Conservation (phyloP, 306 rosid genomes). For the Morella rubra region DNA sequence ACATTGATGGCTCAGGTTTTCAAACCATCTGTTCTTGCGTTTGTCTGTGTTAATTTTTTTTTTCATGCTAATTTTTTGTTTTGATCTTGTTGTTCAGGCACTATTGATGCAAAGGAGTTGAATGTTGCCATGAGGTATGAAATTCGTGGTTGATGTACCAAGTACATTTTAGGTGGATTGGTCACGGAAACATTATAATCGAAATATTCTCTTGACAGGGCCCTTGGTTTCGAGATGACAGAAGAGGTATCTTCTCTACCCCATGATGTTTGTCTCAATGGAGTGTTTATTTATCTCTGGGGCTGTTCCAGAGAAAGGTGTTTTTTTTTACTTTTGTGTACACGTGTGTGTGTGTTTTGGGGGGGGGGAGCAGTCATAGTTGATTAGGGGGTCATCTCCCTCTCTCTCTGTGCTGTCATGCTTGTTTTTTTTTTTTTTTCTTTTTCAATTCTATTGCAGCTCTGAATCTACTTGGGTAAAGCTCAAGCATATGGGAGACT, state of each 20-base stretch:
- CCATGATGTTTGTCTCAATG: background rate
- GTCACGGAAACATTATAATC: conserved; percentile 11
- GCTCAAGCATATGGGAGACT: conserved; percentile 2
- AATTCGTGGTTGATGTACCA: conserved; percentile 7
- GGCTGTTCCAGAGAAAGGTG: background rate
- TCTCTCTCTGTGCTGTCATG: background rate
- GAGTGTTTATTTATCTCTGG: background rate
- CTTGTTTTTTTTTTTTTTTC: background rate
- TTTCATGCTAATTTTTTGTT: no score
- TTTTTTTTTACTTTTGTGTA: no score
- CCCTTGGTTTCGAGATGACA: conserved; percentile 98
- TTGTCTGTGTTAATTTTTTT: no score
- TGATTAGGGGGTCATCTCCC: background rate
- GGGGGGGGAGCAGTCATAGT: background rate
- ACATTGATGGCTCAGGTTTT: conserved; percentile 87
- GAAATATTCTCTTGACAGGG: conserved; percentile 60
- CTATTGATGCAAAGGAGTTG: conserved; percentile 92
- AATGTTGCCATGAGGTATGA: conserved; percentile 93
- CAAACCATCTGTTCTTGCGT: no score
- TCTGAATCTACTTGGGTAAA: conserved; percentile 2
- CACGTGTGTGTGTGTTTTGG: no score
- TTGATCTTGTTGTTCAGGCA: conserved; percentile 1
- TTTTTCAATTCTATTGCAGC: conserved; percentile 5
- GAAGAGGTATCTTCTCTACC: conserved; percentile 44
- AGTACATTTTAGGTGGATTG: conserved; percentile 7